A percentile compares a stretch with the other conserved stretches of the same genome.
phyloP scores from a whole-genome alignment of 2,329 filamentous ascomycete genomes.

The Eurotiales sp. region DNA sequence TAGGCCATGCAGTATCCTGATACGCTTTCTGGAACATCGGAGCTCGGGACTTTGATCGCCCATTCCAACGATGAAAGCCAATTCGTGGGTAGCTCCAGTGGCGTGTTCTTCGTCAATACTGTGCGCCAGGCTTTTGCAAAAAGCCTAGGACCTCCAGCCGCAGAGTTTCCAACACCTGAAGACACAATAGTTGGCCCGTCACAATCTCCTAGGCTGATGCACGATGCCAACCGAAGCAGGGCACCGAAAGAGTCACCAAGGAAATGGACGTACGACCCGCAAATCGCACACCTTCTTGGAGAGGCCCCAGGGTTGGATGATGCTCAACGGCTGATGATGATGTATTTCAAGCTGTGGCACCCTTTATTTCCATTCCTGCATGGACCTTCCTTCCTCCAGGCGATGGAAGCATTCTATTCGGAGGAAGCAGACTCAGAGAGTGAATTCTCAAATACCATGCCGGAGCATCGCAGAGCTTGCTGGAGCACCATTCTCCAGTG shows the following conservation, averaged over 20 bases:
- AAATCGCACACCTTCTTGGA: conserved; percentile 24
- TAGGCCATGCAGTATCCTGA: conserved; percentile 27
- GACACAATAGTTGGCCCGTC: conserved; percentile 28
- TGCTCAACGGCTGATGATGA: conserved; percentile 44
- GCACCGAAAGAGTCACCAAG: conserved; percentile 9
- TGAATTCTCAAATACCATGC: background rate
- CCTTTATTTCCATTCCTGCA: conserved; percentile 52
- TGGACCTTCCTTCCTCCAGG: conserved; percentile 46
- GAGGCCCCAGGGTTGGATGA: conserved; percentile 26
- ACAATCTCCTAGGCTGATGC: conserved; percentile 20
- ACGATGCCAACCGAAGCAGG: conserved; percentile 15
- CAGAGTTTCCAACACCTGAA: conserved; percentile 28
- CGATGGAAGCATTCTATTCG: conserved; percentile 43
- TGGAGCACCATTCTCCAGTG: conserved; percentile 46
- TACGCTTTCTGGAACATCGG: conserved; percentile 26
- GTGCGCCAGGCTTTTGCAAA: conserved; percentile 50
- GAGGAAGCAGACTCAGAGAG: conserved; percentile 1
- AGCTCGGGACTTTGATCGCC: conserved; percentile 42
- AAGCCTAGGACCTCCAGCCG: conserved; percentile 23
- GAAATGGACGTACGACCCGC: conserved; percentile 28
- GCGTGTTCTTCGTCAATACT: conserved; percentile 54
- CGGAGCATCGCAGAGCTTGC: conserved; percentile 24
- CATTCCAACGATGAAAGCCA: conserved; percentile 45
- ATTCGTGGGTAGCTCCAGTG: conserved; percentile 52
- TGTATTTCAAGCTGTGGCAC: conserved; percentile 52